Base-by-base conservation (phyloP, 768 basidiomycete genomes). In the Rhodosporidiobolus odoratus region DNA sequence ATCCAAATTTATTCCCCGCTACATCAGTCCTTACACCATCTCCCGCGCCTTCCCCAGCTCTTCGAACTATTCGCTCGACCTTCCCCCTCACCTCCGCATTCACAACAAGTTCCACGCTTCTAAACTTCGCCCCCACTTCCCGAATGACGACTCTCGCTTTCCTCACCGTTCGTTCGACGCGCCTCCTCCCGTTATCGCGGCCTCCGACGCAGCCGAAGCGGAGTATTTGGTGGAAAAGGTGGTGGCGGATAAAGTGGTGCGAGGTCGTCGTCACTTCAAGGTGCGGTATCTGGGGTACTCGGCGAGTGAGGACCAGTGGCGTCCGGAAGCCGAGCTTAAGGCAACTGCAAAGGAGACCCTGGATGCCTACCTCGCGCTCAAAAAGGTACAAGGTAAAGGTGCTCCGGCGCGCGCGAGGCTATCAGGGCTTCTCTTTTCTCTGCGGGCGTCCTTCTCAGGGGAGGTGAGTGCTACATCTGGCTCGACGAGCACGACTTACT, bases 211-310 rank as follows among this genome's bases (percentile, higher is more conserved):
- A n/a, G 62, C 52, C 15, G 48, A 63, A 40, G 12, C 48, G 48
- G 62, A 63, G 41, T 63, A 38, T 34, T 7, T 15, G 6, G 19
- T 54, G 15, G 62, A 63, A 40, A 63, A 63, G 52, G 34, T 54
- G 23, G 62, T 63, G 9, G 62, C n/a, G 25, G 62, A 48, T 27
- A 12, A 23, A 23, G n/a, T 41, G 3, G 37, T 30, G 34, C 17
- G 62, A 4, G 16, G 25, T 13, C 53, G 56, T 35, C n/a, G 38
- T 8, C 5, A 8, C 25, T 63, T 53, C 52, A 54, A 54, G 52
- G 62, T 63, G 9, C 62, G 62, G 19, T 63, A 63, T 40, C 16
- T 40, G 16, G 62, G 62, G 21, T 63, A 63, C 27, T 53, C 62
- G 50, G 50, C 43, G 35, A 38, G 37, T 13, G 52, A 40, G 25